A percentile compares a stretch with the other conserved stretches of the same genome.
Evolutionary conservation across 129 eudicot species (phyloP).

Genomic region (Calendula officinalis): DNA sequence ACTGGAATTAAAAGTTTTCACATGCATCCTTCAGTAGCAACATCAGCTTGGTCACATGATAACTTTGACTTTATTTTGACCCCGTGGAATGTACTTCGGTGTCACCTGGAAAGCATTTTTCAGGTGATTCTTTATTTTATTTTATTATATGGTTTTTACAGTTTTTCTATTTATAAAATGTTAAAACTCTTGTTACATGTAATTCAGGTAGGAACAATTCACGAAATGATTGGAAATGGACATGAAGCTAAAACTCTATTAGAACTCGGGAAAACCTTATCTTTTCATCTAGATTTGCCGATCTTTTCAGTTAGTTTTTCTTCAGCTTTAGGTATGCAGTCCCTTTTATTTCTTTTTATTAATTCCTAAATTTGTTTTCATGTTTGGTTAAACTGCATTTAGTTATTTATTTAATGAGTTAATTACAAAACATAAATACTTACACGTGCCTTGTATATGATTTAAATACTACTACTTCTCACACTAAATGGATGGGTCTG

Average conservation of each 20-base stretch:
- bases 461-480: neutral
- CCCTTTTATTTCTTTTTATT: conserved; percentile 4
- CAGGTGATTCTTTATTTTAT: conserved; percentile 52
- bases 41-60: conserved; percentile 42
- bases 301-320: conserved; percentile 62
- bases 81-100: conserved; percentile 86
- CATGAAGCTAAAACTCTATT: conserved; percentile 79
- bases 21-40: conserved; percentile 40
- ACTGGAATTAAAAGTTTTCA: conserved; percentile 45
- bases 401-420: neutral
- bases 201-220: conserved; percentile 64
- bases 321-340: conserved; percentile 54
- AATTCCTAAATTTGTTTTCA: conserved; percentile 6
- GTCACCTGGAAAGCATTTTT: conserved; percentile 89
- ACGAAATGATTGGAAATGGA: conserved; percentile 80
- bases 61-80: conserved; percentile 50
- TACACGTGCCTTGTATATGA: conserved; percentile 6
- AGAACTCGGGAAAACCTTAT: conserved; percentile 63
- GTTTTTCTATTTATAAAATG: neutral
- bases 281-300: conserved; percentile 59
- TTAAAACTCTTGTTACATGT: neutral
- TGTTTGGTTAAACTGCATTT: neutral
- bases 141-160: neutral
- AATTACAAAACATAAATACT: neutral
- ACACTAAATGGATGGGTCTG: neutral